phyloP scores from a whole-genome alignment of 148 eudicot genomes.

The Tetragonia tetragonoides region DNA sequence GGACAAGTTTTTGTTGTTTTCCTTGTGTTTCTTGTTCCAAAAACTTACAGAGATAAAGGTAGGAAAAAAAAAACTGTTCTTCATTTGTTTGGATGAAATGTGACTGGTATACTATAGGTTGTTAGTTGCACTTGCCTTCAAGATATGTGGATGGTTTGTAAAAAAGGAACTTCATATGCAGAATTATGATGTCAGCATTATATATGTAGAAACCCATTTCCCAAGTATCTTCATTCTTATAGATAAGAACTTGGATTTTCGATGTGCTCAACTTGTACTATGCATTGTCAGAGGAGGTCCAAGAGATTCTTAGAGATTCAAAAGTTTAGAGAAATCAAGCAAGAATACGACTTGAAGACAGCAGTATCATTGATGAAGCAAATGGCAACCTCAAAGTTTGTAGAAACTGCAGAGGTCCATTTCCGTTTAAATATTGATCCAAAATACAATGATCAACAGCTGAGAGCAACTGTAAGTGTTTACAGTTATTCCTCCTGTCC shows the following conservation, averaged over 20 bases:
- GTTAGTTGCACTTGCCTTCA: not conserved
- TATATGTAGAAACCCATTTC: not conserved
- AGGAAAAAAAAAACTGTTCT: not conserved
- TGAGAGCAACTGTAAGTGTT: slow-evolving; percentile 85
- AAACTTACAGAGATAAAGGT: too few species aligned
- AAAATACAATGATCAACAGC: slow-evolving; percentile 93
- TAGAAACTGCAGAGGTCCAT: slow-evolving; percentile 90
- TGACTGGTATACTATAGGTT: not conserved
- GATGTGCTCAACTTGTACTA: slow-evolving; percentile 12
- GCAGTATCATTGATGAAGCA: slow-evolving; percentile 77
- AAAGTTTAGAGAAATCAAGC: slow-evolving; percentile 74
- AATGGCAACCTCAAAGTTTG: slow-evolving; percentile 74
- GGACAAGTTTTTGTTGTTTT: too few species aligned
- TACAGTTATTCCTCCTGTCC: not conserved
- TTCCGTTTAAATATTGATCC: slow-evolving; percentile 96
- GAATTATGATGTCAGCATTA: not conserved
- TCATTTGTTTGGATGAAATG: too few species aligned
- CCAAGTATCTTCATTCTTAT: not conserved
- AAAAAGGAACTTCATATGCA: not conserved
- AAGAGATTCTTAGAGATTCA: slow-evolving; percentile 89
- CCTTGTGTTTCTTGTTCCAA: too few species aligned
- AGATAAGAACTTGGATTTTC: slow-evolving; percentile 7
- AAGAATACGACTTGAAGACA: slow-evolving; percentile 72
- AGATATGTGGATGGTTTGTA: not conserved
- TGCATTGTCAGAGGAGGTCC: slow-evolving; percentile 61